These are phyloP conservation scores for Anthracocystis panici-leucophaei DNA, from an alignment of 1,284 basidiomycete species.

Conservation along the genomic window DNA sequence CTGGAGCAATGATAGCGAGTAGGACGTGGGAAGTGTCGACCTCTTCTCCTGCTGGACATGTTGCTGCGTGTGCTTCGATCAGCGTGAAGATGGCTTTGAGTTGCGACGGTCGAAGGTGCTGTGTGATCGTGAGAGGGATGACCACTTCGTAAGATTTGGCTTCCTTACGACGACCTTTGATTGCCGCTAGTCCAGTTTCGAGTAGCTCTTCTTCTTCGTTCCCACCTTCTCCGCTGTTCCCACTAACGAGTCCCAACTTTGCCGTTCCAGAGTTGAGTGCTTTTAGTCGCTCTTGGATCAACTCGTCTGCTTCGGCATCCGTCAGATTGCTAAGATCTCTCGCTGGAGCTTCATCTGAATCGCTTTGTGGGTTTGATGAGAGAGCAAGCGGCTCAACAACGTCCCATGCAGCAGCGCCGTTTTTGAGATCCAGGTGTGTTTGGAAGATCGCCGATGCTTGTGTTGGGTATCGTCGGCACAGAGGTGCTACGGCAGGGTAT, in stretches of 20 bases:
- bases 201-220: conserved; percentile 10
- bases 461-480: conserved; percentile 53
- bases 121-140: conserved; percentile 38
- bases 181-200: conserved; percentile 17
- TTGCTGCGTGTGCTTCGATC: conserved; percentile 23
- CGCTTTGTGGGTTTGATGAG: not conserved
- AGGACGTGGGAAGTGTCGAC: conserved; percentile 48
- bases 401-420: conserved; percentile 59
- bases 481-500: conserved; percentile 35
- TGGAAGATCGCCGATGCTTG: conserved; percentile 67
- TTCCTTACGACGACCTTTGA: conserved; percentile 44
- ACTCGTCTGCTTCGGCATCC: conserved; percentile 24
- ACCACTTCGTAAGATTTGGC: conserved; percentile 38
- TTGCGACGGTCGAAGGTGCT: conserved; percentile 32
- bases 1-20: conserved; percentile 63
- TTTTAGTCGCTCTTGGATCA: conserved; percentile 10
- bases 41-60: conserved; percentile 10
- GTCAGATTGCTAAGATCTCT: conserved; percentile 15
- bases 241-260: conserved; percentile 11
- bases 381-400: conserved; percentile 41
- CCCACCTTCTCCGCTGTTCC: not conserved
- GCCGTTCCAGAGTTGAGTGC: not conserved
- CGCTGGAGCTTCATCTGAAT: too few species aligned
- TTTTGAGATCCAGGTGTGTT: conserved; percentile 65
- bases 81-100: conserved; percentile 41